phyloP scores from a whole-genome alignment of 2,329 filamentous ascomycete species.

The Hypoxylon sp. region DNA sequence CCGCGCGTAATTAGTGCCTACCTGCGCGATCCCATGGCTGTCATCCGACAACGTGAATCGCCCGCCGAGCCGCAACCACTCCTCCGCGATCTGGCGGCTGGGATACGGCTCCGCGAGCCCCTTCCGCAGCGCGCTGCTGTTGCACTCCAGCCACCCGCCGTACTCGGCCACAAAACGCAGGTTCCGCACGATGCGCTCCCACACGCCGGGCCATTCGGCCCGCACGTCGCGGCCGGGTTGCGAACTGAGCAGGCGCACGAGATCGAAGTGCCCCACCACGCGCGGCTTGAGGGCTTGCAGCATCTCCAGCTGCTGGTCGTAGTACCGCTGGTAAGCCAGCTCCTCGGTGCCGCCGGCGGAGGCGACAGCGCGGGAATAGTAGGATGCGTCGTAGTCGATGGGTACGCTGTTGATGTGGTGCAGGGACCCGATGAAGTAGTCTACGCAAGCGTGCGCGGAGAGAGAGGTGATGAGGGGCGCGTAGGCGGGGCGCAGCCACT shows the following conservation, averaged over 20 bases:
- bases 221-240: conserved; percentile 74
- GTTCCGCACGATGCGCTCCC: conserved; percentile 82
- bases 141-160: conserved; percentile 89
- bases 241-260: conserved; percentile 84
- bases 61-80: conserved; percentile 80
- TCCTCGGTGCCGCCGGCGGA: conserved; percentile 69
- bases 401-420: conserved; percentile 90
- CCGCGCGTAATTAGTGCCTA: conserved; percentile 85
- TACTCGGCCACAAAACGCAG: conserved; percentile 78
- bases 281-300: conserved; percentile 77
- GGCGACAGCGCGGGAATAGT: conserved; percentile 76
- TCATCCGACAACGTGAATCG: conserved; percentile 94
- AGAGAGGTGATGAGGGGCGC: conserved; percentile 70
- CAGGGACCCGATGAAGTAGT: conserved; percentile 93
- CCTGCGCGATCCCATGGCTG: conserved; percentile 88
- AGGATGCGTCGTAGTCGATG: conserved; percentile 84
- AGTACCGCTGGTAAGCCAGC: conserved; percentile 84
- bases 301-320: conserved; percentile 90
- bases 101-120: conserved; percentile 94
- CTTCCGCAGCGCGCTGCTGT: conserved; percentile 89
- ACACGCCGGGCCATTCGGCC: conserved; percentile 72
- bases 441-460: conserved; percentile 74
- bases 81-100: conserved; percentile 81
- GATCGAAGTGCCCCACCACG: conserved; percentile 94
- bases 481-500: conserved; percentile 85